These are phyloP conservation scores for Coemansia sp. DNA, from an alignment of 371 early-diverging fungal genomes.

Conservation along the genomic window DNA sequence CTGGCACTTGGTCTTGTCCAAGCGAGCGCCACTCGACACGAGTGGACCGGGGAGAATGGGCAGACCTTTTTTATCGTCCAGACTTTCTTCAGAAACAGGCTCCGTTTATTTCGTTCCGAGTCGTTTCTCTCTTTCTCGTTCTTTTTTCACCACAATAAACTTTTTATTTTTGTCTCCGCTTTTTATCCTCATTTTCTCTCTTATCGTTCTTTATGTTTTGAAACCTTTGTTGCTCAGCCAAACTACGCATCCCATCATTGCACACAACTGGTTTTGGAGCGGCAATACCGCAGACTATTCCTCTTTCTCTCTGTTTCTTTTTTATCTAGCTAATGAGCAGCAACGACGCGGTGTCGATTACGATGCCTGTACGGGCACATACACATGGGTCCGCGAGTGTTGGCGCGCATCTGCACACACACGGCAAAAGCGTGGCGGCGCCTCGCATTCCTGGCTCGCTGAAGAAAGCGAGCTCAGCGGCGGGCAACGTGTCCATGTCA, in stretches of 20 bases:
- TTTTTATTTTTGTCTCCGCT: conserved; percentile 9
- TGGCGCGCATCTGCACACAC: conserved; percentile 14
- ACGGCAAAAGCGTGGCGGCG: conserved; percentile 13
- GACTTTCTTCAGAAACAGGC: neutral
- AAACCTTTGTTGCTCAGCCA: neutral
- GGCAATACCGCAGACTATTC: neutral
- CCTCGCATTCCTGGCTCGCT: conserved; percentile 34
- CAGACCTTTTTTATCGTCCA: neutral
- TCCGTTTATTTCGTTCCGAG: conserved; percentile 1
- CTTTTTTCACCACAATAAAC: neutral
- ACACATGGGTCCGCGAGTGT: conserved; percentile 33
- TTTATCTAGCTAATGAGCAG: conserved; percentile 18
- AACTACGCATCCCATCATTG: neutral
- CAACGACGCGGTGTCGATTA: conserved; percentile 17
- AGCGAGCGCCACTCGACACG: neutral
- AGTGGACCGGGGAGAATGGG: conserved; percentile 1
- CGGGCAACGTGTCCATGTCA: conserved; percentile 33
- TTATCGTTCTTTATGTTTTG: conserved; percentile 14
- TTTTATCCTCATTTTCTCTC: conserved; percentile 9
- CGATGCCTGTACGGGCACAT: conserved; percentile 42
- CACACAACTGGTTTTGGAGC: neutral
- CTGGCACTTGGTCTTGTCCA: neutral
- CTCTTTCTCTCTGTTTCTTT: neutral
- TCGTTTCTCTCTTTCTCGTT: conserved; percentile 5
- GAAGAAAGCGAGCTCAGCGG: conserved; percentile 44